Base-by-base conservation (phyloP, 768 basidiomycete species). In the Phylloporus rhodoxanthus region DNA sequence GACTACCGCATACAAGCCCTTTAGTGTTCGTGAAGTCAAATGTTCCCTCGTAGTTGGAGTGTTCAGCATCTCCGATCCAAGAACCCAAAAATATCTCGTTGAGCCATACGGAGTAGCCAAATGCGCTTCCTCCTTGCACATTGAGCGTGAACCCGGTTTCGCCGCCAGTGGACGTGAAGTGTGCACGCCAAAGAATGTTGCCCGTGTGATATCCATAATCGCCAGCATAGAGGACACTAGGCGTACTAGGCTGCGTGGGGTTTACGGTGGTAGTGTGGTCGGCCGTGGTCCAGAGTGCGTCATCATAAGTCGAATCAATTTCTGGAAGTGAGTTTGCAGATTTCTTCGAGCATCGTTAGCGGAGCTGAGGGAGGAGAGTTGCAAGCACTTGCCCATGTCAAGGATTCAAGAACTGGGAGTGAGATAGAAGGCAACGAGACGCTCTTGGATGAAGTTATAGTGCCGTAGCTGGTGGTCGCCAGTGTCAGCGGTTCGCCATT, bases 121-220 rank as follows among this genome's bases (percentile, higher is more conserved):
- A 79, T 2, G 76, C 76, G 9, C 54, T 36, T 3, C 78, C 77
- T 39, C 78, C 77, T 53, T 67, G 66, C 5, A 79, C 57, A 30
- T 69, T 55, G 20, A 69, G 60, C 19, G 45, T 66, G 56, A 79
- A 70, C 2, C 68, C 76, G 1, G 70, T 73, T 59, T 79, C 77
- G 9, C 62, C 49, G 6, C 76, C 75, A 0, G 70, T 72, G 4
- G 76, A 72, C 36, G 54, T 72, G 64, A 79, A 79, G 47, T 75
- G 75, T 13, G 69, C 77, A 6, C 77, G 70, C 75, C 76, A 79
- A 25, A 79, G 53, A 45, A 78, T 74, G 53, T 74, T 77, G 2
- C 77, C 77, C 2, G 73, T 77, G 58, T 77, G 76, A 54, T 68
- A 78, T 11, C 75, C 76, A 45, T 78, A 78, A 42, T 78, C 74